phyloP scores from a whole-genome alignment of 2,329 filamentous ascomycete species.

The Canariomyces notabilis region DNA sequence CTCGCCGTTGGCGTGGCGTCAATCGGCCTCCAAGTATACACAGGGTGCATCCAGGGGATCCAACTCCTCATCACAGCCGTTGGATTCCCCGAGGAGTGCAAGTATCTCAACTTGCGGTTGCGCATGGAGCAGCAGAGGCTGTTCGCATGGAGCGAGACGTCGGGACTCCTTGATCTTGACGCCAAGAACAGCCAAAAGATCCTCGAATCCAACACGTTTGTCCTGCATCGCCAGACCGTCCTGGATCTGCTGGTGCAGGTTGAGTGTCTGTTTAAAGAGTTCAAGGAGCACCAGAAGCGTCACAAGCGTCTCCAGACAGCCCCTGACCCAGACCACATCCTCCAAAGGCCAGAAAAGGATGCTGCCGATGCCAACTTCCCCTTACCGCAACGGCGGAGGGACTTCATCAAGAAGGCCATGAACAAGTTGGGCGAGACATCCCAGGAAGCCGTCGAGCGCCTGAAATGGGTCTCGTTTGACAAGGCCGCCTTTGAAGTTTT shows the following conservation, averaged over 20 bases:
- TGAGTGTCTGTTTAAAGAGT: slow-evolving; percentile 43
- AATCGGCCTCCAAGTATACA: slow-evolving; percentile 43
- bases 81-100: slow-evolving; percentile 44
- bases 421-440: slow-evolving; percentile 34
- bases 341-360: slow-evolving; percentile 39
- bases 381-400: slow-evolving; percentile 35
- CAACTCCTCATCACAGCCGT: slow-evolving; percentile 45
- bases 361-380: slow-evolving; percentile 42
- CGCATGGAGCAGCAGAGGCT: slow-evolving; percentile 47
- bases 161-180: slow-evolving; percentile 42
- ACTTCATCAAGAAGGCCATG: slow-evolving; percentile 44
- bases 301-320: slow-evolving; percentile 35
- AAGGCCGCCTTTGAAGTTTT: slow-evolving; percentile 42
- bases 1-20: slow-evolving; percentile 42
- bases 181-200: slow-evolving; percentile 37
- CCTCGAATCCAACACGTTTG: slow-evolving; percentile 43
- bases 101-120: slow-evolving; percentile 43
- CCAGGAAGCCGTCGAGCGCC: slow-evolving; percentile 30
- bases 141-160: slow-evolving; percentile 46
- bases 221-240: slow-evolving; percentile 45
- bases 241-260: slow-evolving; percentile 45
- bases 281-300: slow-evolving; percentile 37
- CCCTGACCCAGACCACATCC: slow-evolving; percentile 32
- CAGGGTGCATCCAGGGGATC: slow-evolving; percentile 44
- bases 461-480: slow-evolving; percentile 43